These are phyloP conservation scores for Stropharia rugosoannulata DNA, from an alignment of 768 basidiomycete genomes.

Conservation along the genomic window DNA sequence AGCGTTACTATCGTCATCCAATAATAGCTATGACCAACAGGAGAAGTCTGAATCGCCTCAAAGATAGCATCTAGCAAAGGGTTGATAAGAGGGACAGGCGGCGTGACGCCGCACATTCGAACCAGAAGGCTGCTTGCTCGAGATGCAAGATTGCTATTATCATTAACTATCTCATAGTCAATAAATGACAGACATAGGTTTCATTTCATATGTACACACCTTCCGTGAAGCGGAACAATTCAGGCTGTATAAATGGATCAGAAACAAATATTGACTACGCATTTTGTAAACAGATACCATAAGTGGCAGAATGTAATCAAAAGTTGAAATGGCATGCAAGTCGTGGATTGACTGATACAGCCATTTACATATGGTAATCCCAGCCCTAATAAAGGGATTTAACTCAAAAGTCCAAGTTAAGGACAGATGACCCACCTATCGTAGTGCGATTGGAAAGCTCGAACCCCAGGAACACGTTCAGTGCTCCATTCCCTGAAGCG, in stretches of 20 bases:
- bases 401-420: conserved; percentile 3
- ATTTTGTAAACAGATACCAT: conserved; percentile 48
- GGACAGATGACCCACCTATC: conserved; percentile 52
- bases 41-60: conserved; percentile 70
- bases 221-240: conserved; percentile 76
- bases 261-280: conserved; percentile 2
- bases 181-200: background rate
- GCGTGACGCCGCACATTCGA: conserved; percentile 83
- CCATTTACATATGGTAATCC: conserved; percentile 74
- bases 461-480: conserved; percentile 69
- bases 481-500: conserved; percentile 70
- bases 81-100: conserved; percentile 66
- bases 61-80: conserved; percentile 73
- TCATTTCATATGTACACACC: conserved; percentile 36
- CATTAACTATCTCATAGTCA: conserved; percentile 48
- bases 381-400: conserved; percentile 41
- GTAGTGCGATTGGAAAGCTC: conserved; percentile 84
- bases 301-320: conserved; percentile 80
- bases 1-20: conserved; percentile 2
- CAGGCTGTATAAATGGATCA: conserved; percentile 45
- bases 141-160: conserved; percentile 68
- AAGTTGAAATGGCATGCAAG: conserved; percentile 70
- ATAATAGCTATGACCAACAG: conserved; percentile 42
- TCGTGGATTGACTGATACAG: conserved; percentile 74
- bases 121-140: conserved; percentile 72